Base-by-base conservation (phyloP, 2,329 filamentous ascomycete species). In the Hymenoscyphus salicellus region DNA sequence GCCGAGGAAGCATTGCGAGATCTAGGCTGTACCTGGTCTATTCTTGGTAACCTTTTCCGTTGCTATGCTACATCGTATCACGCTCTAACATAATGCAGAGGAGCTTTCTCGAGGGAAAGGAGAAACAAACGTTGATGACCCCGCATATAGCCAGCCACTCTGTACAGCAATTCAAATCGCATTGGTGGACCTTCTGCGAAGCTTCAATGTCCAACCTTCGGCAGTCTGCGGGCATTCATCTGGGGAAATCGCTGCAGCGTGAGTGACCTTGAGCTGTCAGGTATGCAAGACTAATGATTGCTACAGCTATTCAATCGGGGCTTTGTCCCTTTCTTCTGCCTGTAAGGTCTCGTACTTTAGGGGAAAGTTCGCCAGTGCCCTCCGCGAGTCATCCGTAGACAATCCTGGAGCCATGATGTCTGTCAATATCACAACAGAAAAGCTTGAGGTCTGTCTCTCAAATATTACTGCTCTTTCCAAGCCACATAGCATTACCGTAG, bases 331-430 rank as follows among this genome's bases (percentile, higher is more conserved):
- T 11, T 30, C 63, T 33, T 58, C 52, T 5, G 64, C 67, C 1
- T 61, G 46, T n/a, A 62, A 52, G 33, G 55, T 68, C 14, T 60
- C 67, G 1, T 70, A 63, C 30, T 65, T 62, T 32, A 23, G 70
- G n/a, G 70, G 69, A 10, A 17, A 67, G 66, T 7, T 63, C 6
- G 33, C 58, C 6, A 62, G 38, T n/a, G 55, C 63, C 20, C 75
- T 23, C n/a, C 3, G 1, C 14, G 23, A 16, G 7, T 17, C 23
- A 5, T 32, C 64, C 30, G 20, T 28, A 10, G 11, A 5, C 17
- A 14, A 1, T 14, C n/a, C 63, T 30, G 83, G 83, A 0, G 74
- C 78, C 14, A 86, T 86, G 84, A 77, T 85, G 69, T 83, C 84
- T 0, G 81, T 84, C 1, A 84, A 68, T 55, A 26, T 62, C 2